Percentiles rank a stretch among this genome's conserved stretches.
Evolutionary conservation across 192 early-diverging fungal species (phyloP).

Genomic region (Backusella tarrabulga): DNA sequence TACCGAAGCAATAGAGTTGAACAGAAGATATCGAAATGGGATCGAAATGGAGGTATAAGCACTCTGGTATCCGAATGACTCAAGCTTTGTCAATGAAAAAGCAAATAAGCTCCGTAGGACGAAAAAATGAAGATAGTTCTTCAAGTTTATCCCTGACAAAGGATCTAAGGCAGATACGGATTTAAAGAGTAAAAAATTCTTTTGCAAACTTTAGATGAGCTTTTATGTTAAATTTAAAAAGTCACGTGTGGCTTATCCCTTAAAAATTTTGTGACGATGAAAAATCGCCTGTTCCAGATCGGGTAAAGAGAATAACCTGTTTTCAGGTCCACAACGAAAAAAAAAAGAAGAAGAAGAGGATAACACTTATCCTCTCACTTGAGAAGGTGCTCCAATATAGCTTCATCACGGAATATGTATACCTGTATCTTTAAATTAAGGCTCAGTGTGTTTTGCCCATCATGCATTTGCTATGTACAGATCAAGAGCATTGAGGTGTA

Average conservation of each 20-base stretch:
- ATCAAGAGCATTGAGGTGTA: too few species aligned
- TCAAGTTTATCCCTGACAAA: constrained; percentile 5
- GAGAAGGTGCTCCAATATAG: too few species aligned
- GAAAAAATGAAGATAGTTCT: background rate
- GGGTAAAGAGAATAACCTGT: too few species aligned
- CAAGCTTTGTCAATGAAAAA: constrained; percentile 21
- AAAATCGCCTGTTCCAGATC: too few species aligned
- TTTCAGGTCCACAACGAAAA: too few species aligned
- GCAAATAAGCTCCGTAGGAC: constrained; percentile 6
- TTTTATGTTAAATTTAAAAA: background rate
- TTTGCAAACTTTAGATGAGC: background rate
- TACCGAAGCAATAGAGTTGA: background rate
- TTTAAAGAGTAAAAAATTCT: background rate
- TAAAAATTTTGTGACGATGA: background rate
- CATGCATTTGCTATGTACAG: too few species aligned
- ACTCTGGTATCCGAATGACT: constrained; percentile 29
- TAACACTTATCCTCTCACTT: too few species aligned
- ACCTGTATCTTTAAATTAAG: too few species aligned
- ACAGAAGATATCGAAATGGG: constrained; percentile 4
- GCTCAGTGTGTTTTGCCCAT: too few species aligned
- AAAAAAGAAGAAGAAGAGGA: too few species aligned
- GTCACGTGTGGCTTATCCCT: background rate
- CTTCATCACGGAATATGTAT: too few species aligned
- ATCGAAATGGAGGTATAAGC: constrained; percentile 21
- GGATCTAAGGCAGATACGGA: constrained; percentile 28